Conservation (phyloP, 805 yeast genomes). For the Monosporozyma solicola region DNA sequence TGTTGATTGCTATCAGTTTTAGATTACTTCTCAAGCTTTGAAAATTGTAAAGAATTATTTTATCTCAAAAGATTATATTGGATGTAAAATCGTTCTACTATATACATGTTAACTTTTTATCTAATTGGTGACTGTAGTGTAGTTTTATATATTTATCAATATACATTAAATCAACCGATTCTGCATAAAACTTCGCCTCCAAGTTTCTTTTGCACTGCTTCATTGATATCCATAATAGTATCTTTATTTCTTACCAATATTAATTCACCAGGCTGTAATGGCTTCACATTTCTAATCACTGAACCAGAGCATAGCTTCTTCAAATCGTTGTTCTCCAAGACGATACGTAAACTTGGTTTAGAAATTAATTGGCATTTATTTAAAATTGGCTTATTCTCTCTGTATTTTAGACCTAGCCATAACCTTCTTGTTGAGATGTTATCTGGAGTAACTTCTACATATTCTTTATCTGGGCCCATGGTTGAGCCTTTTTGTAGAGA, state of each 20-base stretch:
- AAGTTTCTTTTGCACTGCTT: conserved; percentile 67
- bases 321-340: conserved; percentile 54
- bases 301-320: conserved; percentile 67
- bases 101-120: background rate
- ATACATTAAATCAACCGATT: conserved; percentile 34
- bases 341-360: conserved; percentile 74
- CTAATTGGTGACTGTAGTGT: background rate
- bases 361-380: conserved; percentile 63
- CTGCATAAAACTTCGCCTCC: conserved; percentile 78
- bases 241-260: conserved; percentile 54
- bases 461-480: conserved; percentile 70
- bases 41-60: background rate
- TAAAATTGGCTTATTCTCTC: conserved; percentile 70
- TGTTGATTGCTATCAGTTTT: too few species aligned
- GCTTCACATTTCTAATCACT: conserved; percentile 63
- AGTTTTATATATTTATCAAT: background rate
- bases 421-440: conserved; percentile 77
- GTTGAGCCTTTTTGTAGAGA: conserved; percentile 78
- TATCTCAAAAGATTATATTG: background rate
- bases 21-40: too few species aligned
- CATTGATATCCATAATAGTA: conserved; percentile 66
- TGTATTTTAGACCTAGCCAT: conserved; percentile 88
- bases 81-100: background rate
- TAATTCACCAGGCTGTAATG: conserved; percentile 84
- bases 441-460: conserved; percentile 75